Conservation (phyloP, 2,329 filamentous ascomycete species). For the Chalaropsis thielavioides region DNA sequence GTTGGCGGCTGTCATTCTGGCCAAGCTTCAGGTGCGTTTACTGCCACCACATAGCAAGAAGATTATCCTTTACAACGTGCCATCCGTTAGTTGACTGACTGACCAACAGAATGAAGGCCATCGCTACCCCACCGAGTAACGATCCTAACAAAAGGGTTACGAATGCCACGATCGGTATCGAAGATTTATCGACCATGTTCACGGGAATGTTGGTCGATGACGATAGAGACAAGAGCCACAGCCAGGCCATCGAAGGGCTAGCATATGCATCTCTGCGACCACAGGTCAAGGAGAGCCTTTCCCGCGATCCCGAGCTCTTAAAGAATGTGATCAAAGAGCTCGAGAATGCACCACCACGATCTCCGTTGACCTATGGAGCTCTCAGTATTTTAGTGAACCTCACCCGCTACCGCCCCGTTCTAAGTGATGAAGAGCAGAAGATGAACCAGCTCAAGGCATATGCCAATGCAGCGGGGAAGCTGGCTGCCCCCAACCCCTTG, state of each 20-base stretch:
- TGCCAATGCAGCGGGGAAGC: conserved; percentile 64
- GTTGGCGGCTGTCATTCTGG: conserved; percentile 58
- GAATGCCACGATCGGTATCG: conserved; percentile 44
- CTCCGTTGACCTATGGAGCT: conserved; percentile 66
- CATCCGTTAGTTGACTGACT: conserved; percentile 28
- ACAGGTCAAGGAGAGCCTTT: conserved; percentile 68
- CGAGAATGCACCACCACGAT: conserved; percentile 42
- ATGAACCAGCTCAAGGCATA: conserved; percentile 89
- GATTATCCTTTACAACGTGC: conserved; percentile 15
- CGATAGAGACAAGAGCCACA: conserved; percentile 19
- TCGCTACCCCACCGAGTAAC: conserved; percentile 31
- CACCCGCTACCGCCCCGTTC: conserved; percentile 59
- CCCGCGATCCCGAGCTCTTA: conserved; percentile 53
- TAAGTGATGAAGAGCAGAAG: conserved; percentile 83
- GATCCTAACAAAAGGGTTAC: conserved; percentile 33
- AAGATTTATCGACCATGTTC: conserved; percentile 50
- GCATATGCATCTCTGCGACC: conserved; percentile 83
- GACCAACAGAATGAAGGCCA: conserved; percentile 36
- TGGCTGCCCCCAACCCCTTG: conserved; percentile 47
- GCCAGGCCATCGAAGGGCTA: conserved; percentile 71
- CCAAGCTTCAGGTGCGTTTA: conserved; percentile 47
- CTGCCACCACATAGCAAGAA: neutral
- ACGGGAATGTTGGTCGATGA: conserved; percentile 51
- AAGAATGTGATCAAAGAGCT: conserved; percentile 53
- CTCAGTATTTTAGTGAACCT: conserved; percentile 78